Evolutionary conservation across 164 flowering plant species (phyloP).

Genomic region (Tetracentron sinense): DNA sequence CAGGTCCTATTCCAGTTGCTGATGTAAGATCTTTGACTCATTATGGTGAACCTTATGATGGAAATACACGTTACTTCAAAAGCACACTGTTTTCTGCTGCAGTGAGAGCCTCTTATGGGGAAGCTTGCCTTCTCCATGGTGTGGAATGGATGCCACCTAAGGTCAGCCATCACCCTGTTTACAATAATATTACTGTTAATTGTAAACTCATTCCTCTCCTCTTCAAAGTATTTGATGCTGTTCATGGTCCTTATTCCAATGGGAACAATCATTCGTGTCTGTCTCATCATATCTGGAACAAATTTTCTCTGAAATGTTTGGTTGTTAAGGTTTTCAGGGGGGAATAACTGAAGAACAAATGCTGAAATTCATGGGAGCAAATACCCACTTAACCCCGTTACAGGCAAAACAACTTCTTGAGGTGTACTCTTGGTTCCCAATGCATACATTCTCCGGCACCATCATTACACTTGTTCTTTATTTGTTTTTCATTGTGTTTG

Average conservation of each 20-base stretch:
- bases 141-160: constrained; percentile 99
- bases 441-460: neutral
- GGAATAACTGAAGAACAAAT: constrained; percentile 97
- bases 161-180: constrained; percentile 37
- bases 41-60: constrained; percentile 98
- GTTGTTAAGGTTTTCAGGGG: constrained; percentile 57
- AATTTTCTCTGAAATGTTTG: constrained; percentile 19
- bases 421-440: constrained; percentile 36
- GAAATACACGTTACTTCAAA: constrained; percentile 87
- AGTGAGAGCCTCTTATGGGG: constrained; percentile 92
- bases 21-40: constrained; percentile 93
- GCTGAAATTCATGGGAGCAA: constrained; percentile 96
- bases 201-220: neutral
- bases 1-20: constrained; percentile 85
- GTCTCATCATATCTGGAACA: neutral
- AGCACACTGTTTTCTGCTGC: constrained; percentile 98
- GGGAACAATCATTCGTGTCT: neutral
- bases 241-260: neutral
- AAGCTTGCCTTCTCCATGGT: constrained; percentile 96
- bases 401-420: constrained; percentile 88
- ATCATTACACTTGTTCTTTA: constrained; percentile 1
- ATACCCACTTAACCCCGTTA: constrained; percentile 56
- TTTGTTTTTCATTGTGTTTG: neutral
- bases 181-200: too few species aligned
- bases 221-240: too few species aligned